These are phyloP conservation scores for Rhizoclosmatium globosum DNA, from an alignment of 192 early-diverging fungal genomes.

Conservation along the genomic window DNA sequence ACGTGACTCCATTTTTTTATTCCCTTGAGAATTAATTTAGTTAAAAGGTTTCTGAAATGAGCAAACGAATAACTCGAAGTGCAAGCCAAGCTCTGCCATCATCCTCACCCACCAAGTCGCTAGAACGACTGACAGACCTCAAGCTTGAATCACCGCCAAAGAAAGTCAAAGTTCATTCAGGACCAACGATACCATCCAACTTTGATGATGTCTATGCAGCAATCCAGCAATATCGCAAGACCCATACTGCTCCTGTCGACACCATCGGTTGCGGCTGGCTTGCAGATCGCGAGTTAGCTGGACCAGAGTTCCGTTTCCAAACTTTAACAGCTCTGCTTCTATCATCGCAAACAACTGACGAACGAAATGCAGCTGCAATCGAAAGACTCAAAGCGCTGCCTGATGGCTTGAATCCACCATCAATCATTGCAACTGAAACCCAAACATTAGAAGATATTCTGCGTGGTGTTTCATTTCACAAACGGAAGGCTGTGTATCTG, in stretches of 20 bases:
- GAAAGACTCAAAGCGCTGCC: constrained; percentile 66
- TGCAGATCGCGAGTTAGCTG: constrained; percentile 56
- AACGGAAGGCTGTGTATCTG: constrained; percentile 83
- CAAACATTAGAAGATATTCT: constrained; percentile 75
- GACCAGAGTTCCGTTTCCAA: constrained; percentile 39
- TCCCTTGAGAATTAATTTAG: too few species aligned
- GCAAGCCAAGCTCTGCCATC: too few species aligned
- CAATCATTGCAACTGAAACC: constrained; percentile 67
- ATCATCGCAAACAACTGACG: constrained; percentile 94
- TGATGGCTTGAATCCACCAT: constrained; percentile 74
- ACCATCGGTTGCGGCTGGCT: constrained; percentile 87
- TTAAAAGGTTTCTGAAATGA: too few species aligned
- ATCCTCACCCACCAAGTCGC: too few species aligned
- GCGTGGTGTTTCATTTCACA: constrained; percentile 87
- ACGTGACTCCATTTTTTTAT: too few species aligned
- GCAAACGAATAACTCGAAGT: too few species aligned
- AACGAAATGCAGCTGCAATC: constrained; percentile 82
- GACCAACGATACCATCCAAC: too few species aligned
- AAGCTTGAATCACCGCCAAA: neutral
- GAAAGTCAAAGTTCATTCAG: neutral
- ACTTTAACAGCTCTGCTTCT: constrained; percentile 86
- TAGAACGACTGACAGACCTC: too few species aligned
- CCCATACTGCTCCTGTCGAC: constrained; percentile 81
- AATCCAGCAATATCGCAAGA: constrained; percentile 43
- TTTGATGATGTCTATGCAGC: too few species aligned